Base-by-base conservation (phyloP, 352 stramenopile species). In the Thraustochytrium striatum region DNA sequence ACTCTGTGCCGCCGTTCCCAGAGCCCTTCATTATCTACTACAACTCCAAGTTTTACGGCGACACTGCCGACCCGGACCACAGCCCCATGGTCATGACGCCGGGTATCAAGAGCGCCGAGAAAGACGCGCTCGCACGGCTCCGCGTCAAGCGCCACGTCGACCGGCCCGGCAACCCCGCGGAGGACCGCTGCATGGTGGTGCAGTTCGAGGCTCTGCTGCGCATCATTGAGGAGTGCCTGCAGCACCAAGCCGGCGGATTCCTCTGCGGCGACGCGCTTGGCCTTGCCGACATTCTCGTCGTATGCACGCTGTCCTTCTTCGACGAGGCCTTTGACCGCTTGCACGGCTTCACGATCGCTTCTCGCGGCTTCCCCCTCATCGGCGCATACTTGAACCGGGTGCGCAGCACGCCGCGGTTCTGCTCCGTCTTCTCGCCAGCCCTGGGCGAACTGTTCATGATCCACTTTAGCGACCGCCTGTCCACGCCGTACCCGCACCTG, bases 161-260 rank as follows among this genome's bases (percentile, higher is more conserved):
- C 35, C 13, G 50, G 3, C 5, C 59, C 21, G 21, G 53, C 8
- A 19, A n/a, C 36, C 3, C 7, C 7, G 59, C 25, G 9, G 21
- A 70, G 8, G 30, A 70, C 59, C 50, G 33, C 35, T 32, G 33
- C 13, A 33, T 53, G 50, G 25, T 70, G 33, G 59, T 38, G 11
- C 59, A 70, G 59, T 16, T 70, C 25, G 59, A 70, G 59, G 44
- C 59, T 9, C 16, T 70, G 50, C 38, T 70, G 36, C 33, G 38
- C 9, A n/a, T 70, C 13, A 16, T 70, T 21, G 59, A 70, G 3
- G 59, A 70, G 2, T 3, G 50, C 11, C n/a, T 70, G 41, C 35
- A 3, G n/a, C 35, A 50, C 8, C 2, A 53, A 8, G 59, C 38
- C n/a, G 59, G 59, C 3, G 3, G 8, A 3, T 70, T 44, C 53